A percentile compares a stretch with the other conserved stretches of the same genome.
Conservation (phyloP, 2,329 filamentous ascomycete species). For the Xylariaceae sp. region DNA sequence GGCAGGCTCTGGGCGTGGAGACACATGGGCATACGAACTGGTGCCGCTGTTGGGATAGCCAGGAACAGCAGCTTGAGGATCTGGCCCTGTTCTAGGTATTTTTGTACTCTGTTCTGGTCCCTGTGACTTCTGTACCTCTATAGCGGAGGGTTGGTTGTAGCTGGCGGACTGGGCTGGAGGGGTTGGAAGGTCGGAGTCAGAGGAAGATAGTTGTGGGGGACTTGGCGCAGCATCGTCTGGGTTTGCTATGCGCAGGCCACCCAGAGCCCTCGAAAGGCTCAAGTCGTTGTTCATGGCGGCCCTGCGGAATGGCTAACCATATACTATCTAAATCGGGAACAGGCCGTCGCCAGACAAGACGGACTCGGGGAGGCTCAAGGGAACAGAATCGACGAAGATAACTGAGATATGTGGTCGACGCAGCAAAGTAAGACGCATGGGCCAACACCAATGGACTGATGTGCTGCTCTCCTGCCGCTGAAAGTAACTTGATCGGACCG, state of each 20-base stretch:
- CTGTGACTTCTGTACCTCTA: constrained; percentile 22
- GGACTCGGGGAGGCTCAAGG: constrained; percentile 2
- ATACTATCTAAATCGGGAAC: background rate
- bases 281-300: constrained; percentile 79
- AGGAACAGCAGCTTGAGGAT: constrained; percentile 21
- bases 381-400: constrained; percentile 6
- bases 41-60: constrained; percentile 21
- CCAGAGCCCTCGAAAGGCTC: constrained; percentile 85
- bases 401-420: constrained; percentile 6
- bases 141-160: constrained; percentile 11
- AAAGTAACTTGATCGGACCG: background rate
- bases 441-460: constrained; percentile 5
- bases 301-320: background rate
- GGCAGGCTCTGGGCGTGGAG: constrained; percentile 30
- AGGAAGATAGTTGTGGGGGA: constrained; percentile 27
- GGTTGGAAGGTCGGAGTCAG: constrained; percentile 28
- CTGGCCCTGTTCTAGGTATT: constrained; percentile 20
- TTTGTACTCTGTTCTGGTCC: constrained; percentile 19
- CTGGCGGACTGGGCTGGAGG: constrained; percentile 19
- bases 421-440: constrained; percentile 7
- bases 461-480: constrained; percentile 6
- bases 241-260: constrained; percentile 93
- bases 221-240: constrained; percentile 64
- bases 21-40: constrained; percentile 24
- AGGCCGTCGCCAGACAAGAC: constrained; percentile 4